Evolutionary conservation across 768 basidiomycete species (phyloP).

Genomic region (Naematelia aurantialba): DNA sequence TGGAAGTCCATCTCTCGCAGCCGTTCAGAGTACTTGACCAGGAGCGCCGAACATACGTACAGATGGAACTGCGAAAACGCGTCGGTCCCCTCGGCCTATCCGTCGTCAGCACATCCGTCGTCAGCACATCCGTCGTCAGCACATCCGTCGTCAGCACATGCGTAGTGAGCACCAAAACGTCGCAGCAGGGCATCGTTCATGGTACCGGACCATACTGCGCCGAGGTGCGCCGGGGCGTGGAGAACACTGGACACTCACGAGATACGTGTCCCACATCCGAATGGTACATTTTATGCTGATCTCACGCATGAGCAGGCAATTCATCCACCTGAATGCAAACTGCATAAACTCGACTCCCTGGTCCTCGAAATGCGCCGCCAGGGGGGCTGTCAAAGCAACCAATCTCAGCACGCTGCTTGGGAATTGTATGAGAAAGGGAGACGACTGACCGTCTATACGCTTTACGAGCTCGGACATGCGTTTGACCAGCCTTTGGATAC

Average conservation of each 20-base stretch:
- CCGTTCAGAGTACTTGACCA: slow-evolving; percentile 91
- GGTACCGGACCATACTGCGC: too few relatives aligned
- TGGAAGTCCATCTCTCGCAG: slow-evolving; percentile 97
- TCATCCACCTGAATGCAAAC: slow-evolving; percentile 99
- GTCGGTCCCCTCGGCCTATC: slow-evolving; percentile 89
- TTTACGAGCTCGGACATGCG: slow-evolving; percentile 87
- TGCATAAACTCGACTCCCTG: slow-evolving; percentile 99
- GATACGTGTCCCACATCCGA: slow-evolving; percentile 99
- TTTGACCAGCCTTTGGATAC: slow-evolving; percentile 87
- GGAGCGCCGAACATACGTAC: slow-evolving; percentile 95
- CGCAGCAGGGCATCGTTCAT: too few relatives aligned
- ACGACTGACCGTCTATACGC: slow-evolving; percentile 49
- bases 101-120: not conserved
- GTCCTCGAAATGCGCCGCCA: slow-evolving; percentile 77
- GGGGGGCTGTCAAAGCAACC: slow-evolving; percentile 59
- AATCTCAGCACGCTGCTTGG: slow-evolving; percentile 4
- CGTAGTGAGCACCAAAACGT: too few relatives aligned
- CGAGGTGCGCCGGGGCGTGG: not conserved
- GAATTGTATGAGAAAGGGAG: not conserved
- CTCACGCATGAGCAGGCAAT: slow-evolving; percentile 95
- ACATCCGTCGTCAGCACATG: not conserved
- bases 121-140: slow-evolving; percentile 4
- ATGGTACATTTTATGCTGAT: slow-evolving; percentile 95
- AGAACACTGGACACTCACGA: slow-evolving; percentile 59
- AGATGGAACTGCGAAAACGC: slow-evolving; percentile 98